Evolutionary conservation across 176 grass and related monocot species (phyloP).

Genomic region (Eremochloa ophiuroides): DNA sequence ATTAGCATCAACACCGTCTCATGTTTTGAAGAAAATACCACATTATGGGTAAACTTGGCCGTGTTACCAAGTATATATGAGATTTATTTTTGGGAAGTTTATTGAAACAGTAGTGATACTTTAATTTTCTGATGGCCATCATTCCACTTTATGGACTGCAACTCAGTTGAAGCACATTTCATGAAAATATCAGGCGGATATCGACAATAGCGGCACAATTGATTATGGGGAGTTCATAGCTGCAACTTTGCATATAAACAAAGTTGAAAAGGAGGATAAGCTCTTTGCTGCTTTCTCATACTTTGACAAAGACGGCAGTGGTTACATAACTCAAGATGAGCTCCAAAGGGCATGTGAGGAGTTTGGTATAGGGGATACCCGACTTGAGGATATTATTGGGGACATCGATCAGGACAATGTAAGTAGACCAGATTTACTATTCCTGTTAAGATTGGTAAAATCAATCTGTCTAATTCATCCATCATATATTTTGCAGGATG

Average conservation of each 20-base stretch:
- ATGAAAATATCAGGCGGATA: conserved; percentile 57
- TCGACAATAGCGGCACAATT: conserved; percentile 76
- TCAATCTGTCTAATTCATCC: neutral
- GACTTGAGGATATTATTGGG: conserved; percentile 66
- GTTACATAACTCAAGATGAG: conserved; percentile 83
- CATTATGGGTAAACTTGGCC: neutral
- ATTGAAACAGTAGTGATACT: neutral
- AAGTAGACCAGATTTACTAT: neutral
- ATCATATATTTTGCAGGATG: conserved; percentile 40
- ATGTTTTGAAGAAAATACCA: neutral
- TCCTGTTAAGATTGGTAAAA: neutral
- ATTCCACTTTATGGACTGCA: conserved; percentile 11
- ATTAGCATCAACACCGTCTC: neutral
- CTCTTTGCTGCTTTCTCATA: conserved; percentile 69
- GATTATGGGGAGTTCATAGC: conserved; percentile 82
- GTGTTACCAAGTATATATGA: neutral
- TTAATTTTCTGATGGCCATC: neutral
- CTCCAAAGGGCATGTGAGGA: conserved; percentile 76
- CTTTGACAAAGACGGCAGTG: conserved; percentile 72
- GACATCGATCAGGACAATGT: conserved; percentile 81
- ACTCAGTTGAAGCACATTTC: conserved; percentile 7
- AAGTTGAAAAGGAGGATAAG: conserved; percentile 76
- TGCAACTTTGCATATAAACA: conserved; percentile 80
- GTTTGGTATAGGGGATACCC: conserved; percentile 67
- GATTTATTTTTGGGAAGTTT: neutral